Percentiles rank a stretch among this genome's conserved stretches.
phyloP scores from a whole-genome alignment of 352 stramenopile genomes.

The Thalassiosira hispida region DNA sequence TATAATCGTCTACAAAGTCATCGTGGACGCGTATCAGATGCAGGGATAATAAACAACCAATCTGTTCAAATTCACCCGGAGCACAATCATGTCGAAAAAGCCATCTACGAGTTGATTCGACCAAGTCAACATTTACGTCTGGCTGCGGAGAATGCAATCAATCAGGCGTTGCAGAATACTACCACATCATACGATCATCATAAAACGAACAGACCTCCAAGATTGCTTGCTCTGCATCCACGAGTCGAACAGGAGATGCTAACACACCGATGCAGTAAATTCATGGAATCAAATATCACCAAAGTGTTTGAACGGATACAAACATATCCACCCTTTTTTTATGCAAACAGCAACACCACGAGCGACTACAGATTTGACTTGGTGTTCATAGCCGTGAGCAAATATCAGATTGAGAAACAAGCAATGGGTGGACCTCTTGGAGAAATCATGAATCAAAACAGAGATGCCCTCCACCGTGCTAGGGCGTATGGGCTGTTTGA shows the following conservation, averaged over 20 bases:
- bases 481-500: slow-evolving; percentile 29
- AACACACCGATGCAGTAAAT: slow-evolving; percentile 54
- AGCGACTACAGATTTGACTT: slow-evolving; percentile 30
- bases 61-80: slow-evolving; percentile 20
- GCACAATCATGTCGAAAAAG: slow-evolving; percentile 31
- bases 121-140: slow-evolving; percentile 15
- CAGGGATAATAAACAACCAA: not conserved
- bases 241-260: slow-evolving; percentile 78
- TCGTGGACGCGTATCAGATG: not conserved
- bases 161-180: slow-evolving; percentile 11
- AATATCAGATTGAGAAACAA: slow-evolving; percentile 18
- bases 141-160: slow-evolving; percentile 14
- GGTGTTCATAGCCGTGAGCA: slow-evolving; percentile 58
- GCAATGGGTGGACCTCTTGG: not conserved
- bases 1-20: slow-evolving; percentile 44
- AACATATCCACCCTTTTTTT: slow-evolving; percentile 12
- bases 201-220: not conserved
- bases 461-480: slow-evolving; percentile 12
- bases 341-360: slow-evolving; percentile 8
- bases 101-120: slow-evolving; percentile 44
- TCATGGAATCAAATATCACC: slow-evolving; percentile 70
- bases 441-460: slow-evolving; percentile 26
- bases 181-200: not conserved
- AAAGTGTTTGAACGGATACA: slow-evolving; percentile 60
- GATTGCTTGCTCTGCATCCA: slow-evolving; percentile 69